Base-by-base conservation (phyloP, 225 moss, liverwort and hornwort species). In the Pleurozium schreberi region DNA sequence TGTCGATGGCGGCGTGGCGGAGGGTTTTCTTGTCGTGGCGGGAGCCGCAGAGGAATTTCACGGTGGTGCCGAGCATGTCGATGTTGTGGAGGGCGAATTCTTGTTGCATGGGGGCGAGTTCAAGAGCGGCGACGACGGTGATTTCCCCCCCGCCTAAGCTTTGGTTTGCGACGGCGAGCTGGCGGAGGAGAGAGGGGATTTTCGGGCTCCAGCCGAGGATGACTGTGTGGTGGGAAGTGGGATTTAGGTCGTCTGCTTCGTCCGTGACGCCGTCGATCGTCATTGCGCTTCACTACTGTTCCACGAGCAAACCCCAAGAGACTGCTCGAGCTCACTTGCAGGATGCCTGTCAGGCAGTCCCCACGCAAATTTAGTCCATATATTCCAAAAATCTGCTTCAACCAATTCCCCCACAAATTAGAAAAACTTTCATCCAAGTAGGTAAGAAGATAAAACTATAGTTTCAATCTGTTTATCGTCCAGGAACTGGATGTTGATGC, bases 151-250 rank as follows among this genome's bases (percentile, higher is more conserved):
- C 96, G 23, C 94, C 95, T 71, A 96, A 82, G 90, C 97, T 97
- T 87, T 95, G 93, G 66, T 96, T 97, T 55, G 97, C 97, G 45
- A 96, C 89, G 19, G 96, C 95, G 73, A 97, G 90, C 91, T 97
- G 94, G 88, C 92, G 95, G 81, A 97, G 79, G 75, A 96, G 92
- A 50, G 94, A 91, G 40, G 90, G 92, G 52, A 96, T 87, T 67
- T 97, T 96, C 86, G 94, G 95, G 77, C 95, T 97, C 96, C 96
- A 96, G 12, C 96, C 96, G 36, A 96, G 94, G 88, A 97, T 94
- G 60, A 95, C 91, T 38, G 95, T 96, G 63, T 93, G 93, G 86
- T 62, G 81, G 75, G 26, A 22, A 90, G 43, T 26, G 36, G 18
- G 42, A 55, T 76, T 82, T 64, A 47, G 80, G 69, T 81, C 84